Evolutionary conservation across 768 basidiomycete species (phyloP), one percentile per base, ranked within the genome.

Genomic region (Leucogyrophana mollusca): DNA sequence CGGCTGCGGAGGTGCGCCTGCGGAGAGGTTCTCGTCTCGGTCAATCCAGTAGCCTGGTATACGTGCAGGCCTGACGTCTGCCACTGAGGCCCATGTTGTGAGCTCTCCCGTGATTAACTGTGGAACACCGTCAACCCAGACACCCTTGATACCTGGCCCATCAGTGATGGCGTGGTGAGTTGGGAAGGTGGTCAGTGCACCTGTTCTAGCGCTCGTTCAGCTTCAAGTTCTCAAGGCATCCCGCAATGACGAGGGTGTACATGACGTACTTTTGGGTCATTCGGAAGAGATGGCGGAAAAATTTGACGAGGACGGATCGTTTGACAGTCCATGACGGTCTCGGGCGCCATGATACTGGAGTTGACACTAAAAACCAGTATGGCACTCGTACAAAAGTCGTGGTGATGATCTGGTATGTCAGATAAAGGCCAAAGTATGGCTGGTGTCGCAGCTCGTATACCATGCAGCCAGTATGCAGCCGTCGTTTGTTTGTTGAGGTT

Each of bases 41-140:
- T 68, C 61, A 17, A 58, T 53, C 71, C 68, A 72, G 49, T 67
- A 73, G 9, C 70, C 72, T 2, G 64, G 64, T 8, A 70, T 59
- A 13, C 56, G 56, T 23, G 50, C 42, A 17, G 62, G 51, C 11
- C 56, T 34, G 13, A 73, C 59, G 9, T 54, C 48, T 7, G 62
- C 62, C n/a, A 44, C 48, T 20, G 49, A 40, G 14, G 70, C 70
- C 37, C 62, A 55, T 3, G 49, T 34, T 11, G 53, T 45, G 25
- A 73, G 48, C 5, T 65, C 51, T 2, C 66, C 67, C 2, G 57
- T 55, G 20, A 73, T 54, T 30, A 68, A 54, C 16, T 70, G 57
- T 1, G 68, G 58, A 5, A 62, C 54, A 9, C 61, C 57, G 0
- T 66, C 57, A 7, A 72, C 54, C 71, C 71, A 73, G 23, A 69